Conservation (phyloP, 768 basidiomycete genomes). For the Tubosaeta sp. region DNA sequence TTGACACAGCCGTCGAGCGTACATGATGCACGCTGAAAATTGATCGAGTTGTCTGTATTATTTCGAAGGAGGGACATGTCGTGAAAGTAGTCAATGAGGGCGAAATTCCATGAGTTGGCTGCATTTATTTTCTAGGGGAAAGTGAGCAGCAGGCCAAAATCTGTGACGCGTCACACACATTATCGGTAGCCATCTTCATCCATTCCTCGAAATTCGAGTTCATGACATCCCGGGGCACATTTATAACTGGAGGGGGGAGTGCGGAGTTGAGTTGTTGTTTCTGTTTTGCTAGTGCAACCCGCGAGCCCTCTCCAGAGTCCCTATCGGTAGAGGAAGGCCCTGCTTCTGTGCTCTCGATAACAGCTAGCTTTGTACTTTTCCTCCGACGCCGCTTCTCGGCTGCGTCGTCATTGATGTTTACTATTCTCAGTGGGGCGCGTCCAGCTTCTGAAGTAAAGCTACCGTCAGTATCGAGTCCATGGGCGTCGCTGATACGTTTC, state of each 20-base stretch:
- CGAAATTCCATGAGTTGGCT: constrained; percentile 96
- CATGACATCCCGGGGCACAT: constrained; percentile 78
- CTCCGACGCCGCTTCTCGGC: constrained; percentile 82
- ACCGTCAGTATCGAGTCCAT: constrained; percentile 33
- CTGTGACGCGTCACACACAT: constrained; percentile 47
- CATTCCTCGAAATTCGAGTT: constrained; percentile 95
- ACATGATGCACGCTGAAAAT: constrained; percentile 97
- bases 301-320: constrained; percentile 36
- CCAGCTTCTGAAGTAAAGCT: constrained; percentile 35
- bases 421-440: constrained; percentile 38
- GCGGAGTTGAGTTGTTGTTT: constrained; percentile 59
- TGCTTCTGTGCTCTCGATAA: constrained; percentile 52
- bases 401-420: constrained; percentile 73
- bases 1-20: constrained; percentile 99
- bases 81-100: constrained; percentile 97
- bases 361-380: constrained; percentile 66
- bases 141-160: constrained; percentile 5
- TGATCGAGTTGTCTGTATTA: constrained; percentile 91
- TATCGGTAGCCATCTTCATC: constrained; percentile 99
- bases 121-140: constrained; percentile 91
- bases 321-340: constrained; percentile 50
- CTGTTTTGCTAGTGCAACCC: constrained; percentile 46
- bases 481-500: constrained; percentile 46
- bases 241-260: constrained; percentile 50
- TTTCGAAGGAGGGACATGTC: constrained; percentile 96